phyloP scores from a whole-genome alignment of 2,329 filamentous ascomycete genomes.

The Aureobasidium sp. region DNA sequence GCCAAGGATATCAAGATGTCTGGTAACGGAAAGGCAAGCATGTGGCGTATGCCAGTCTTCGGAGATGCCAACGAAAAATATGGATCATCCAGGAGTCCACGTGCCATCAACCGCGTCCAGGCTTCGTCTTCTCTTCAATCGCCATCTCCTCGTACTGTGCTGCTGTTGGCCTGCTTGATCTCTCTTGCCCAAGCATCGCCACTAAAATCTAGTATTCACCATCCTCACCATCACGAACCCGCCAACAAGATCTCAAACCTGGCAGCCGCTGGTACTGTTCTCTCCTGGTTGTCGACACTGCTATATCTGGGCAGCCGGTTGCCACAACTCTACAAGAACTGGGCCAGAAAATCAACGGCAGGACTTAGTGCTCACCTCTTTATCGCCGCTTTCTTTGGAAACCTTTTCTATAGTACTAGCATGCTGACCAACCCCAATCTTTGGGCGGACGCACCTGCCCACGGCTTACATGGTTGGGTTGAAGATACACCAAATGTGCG shows the following conservation, averaged over 20 bases:
- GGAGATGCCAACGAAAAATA: constrained; percentile 17
- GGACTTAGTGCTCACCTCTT: constrained; percentile 59
- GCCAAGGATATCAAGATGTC: constrained; percentile 16
- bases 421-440: constrained; percentile 57
- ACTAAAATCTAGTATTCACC: constrained; percentile 17
- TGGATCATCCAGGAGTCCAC: constrained; percentile 3
- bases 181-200: constrained; percentile 37
- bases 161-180: constrained; percentile 41
- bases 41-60: constrained; percentile 22
- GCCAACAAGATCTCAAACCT: constrained; percentile 23
- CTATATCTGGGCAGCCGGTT: constrained; percentile 54
- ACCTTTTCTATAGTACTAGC: constrained; percentile 59
- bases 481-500: constrained; percentile 49
- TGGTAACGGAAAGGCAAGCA: constrained; percentile 16
- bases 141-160: constrained; percentile 40
- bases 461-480: constrained; percentile 53
- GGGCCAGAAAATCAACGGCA: constrained; percentile 54
- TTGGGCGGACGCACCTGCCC: constrained; percentile 51
- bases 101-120: constrained; percentile 24
- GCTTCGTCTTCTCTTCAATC: constrained; percentile 36
- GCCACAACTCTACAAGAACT: constrained; percentile 62
- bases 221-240: constrained; percentile 21
- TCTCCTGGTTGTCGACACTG: constrained; percentile 51
- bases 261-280: constrained; percentile 43
- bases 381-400: constrained; percentile 60